Percentiles rank a stretch among this genome's conserved stretches.
Conservation (phyloP, 805 yeast genomes). For the Barnettozyma sucrosica region DNA sequence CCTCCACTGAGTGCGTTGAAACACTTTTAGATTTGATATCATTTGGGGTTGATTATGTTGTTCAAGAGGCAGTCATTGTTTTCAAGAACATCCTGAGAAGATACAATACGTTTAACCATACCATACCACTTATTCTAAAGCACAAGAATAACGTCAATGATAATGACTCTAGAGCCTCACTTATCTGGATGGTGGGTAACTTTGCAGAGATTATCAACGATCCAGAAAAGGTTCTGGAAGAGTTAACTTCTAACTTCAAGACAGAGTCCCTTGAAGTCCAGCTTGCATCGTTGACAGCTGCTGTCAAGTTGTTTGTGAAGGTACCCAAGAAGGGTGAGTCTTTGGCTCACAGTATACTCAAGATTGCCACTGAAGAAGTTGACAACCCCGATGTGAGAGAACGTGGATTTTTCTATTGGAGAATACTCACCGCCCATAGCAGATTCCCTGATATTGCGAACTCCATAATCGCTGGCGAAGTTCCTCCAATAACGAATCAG, state of each 20-base stretch:
- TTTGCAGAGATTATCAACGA: conserved; percentile 45
- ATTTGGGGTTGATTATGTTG: conserved; percentile 64
- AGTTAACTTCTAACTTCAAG: conserved; percentile 40
- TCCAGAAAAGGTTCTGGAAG: conserved; percentile 36
- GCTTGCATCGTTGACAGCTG: conserved; percentile 64
- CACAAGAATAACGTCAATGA: conserved; percentile 55
- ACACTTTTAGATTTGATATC: conserved; percentile 53
- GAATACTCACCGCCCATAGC: conserved; percentile 53
- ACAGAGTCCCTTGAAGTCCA: conserved; percentile 75
- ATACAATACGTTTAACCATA: conserved; percentile 55
- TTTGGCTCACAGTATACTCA: conserved; percentile 52
- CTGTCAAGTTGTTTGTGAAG: conserved; percentile 59
- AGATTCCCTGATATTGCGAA: conserved; percentile 36
- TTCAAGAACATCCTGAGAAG: conserved; percentile 70
- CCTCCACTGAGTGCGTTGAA: conserved; percentile 60
- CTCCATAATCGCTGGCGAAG: conserved; percentile 50
- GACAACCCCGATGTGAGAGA: conserved; percentile 85
- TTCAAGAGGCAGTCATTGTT: conserved; percentile 76
- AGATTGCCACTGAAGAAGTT: conserved; percentile 64
- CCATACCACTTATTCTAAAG: conserved; percentile 36
- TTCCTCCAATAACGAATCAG: conserved; percentile 61
- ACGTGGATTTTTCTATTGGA: conserved; percentile 81
- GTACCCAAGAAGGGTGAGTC: conserved; percentile 49
- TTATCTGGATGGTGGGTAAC: conserved; percentile 83
- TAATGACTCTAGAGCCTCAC: conserved; percentile 70